phyloP scores from a whole-genome alignment of 768 basidiomycete species.

The Rhizopogon vinicolor region DNA sequence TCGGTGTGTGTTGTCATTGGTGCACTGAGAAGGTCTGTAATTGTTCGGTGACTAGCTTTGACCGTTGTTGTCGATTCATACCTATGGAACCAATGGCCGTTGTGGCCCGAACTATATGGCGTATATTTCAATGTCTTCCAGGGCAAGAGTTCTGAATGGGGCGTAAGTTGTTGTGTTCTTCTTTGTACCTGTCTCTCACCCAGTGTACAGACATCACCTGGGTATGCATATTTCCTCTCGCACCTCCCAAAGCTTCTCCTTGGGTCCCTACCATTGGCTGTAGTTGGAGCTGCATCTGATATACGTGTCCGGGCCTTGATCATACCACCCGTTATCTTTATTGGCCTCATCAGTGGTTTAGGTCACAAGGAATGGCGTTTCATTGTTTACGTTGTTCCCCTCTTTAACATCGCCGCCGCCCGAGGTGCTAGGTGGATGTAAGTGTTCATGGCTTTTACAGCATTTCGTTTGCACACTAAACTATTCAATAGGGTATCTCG shows the following conservation, averaged over 20 bases:
- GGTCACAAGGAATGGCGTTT: conserved; percentile 99
- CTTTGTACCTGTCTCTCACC: conserved; percentile 2
- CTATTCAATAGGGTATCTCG: conserved; percentile 35
- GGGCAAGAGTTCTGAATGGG: conserved; percentile 91
- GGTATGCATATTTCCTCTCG: conserved; percentile 56
- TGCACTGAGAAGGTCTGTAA: background rate
- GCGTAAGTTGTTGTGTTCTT: conserved; percentile 47
- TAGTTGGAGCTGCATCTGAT: conserved; percentile 48
- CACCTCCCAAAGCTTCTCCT: conserved; percentile 79
- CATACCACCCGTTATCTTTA: conserved; percentile 46
- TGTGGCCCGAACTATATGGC: conserved; percentile 86
- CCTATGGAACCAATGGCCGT: conserved; percentile 67
- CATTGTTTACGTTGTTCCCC: conserved; percentile 80
- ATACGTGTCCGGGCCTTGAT: conserved; percentile 46
- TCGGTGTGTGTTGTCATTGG: conserved; percentile 36
- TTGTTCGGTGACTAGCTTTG: conserved; percentile 34
- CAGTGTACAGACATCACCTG: conserved; percentile 58
- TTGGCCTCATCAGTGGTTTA: conserved; percentile 65
- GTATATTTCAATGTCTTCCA: conserved; percentile 83
- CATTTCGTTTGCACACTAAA: background rate
- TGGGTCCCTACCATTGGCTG: conserved; percentile 53
- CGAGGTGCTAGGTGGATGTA: conserved; percentile 62
- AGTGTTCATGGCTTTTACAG: conserved; percentile 19
- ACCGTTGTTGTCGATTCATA: conserved; percentile 75
- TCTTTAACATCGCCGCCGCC: conserved; percentile 77